phyloP scores from a whole-genome alignment of 176 grass and related monocot genomes.

The Chrysopogon serrulatus region DNA sequence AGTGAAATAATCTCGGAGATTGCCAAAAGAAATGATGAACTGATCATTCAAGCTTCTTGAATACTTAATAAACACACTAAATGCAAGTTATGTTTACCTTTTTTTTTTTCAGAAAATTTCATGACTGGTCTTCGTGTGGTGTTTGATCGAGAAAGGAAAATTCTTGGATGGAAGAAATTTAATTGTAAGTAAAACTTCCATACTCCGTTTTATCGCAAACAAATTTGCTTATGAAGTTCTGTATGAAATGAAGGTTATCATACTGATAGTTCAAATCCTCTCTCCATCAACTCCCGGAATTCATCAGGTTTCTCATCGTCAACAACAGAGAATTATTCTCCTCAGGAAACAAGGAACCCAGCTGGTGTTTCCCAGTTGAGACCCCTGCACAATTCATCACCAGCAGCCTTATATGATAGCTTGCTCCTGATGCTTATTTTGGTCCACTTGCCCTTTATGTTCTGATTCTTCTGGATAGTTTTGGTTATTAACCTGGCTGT shows the following conservation, averaged over 20 bases:
- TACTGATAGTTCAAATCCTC: conserved; percentile 47
- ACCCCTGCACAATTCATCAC: conserved; percentile 31
- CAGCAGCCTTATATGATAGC: background rate
- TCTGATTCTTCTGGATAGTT: conserved; percentile 11
- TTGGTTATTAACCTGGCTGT: conserved; percentile 7
- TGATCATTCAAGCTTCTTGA: background rate
- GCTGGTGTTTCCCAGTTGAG: conserved; percentile 41
- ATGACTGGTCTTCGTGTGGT: conserved; percentile 75
- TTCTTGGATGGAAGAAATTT: conserved; percentile 79
- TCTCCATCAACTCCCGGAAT: conserved; percentile 50
- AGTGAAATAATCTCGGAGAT: background rate
- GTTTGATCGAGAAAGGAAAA: conserved; percentile 73
- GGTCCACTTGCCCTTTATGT: conserved; percentile 17
- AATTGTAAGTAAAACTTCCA: conserved; percentile 51
- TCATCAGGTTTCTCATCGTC: conserved; percentile 29
- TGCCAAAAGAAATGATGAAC: background rate
- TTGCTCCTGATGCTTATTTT: conserved; percentile 31
- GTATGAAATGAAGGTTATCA: conserved; percentile 46
- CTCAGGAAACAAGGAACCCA: conserved; percentile 48
- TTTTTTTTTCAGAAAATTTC: conserved; percentile 66
- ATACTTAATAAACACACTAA: background rate
- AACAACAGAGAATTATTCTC: conserved; percentile 46
- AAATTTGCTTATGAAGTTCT: background rate
- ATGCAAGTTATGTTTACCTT: background rate
- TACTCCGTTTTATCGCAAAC: background rate